These are phyloP conservation scores for Malus hybrid DNA, from an alignment of 331 rosid genomes.

Conservation along the genomic window DNA sequence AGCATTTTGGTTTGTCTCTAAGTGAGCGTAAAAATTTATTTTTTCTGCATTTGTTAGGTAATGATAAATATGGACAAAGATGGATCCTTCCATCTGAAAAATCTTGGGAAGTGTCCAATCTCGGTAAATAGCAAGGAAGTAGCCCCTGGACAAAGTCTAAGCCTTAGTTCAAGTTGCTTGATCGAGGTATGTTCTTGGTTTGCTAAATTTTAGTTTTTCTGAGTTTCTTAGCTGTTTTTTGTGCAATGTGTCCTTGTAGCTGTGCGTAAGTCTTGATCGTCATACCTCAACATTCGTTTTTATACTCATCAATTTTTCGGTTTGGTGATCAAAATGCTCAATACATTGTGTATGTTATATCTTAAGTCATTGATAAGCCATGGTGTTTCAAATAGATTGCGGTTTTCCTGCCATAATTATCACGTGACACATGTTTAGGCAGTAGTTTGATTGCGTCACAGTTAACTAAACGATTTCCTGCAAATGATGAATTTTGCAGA, in stretches of 20 bases:
- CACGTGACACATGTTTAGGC: neutral
- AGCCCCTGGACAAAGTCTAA: slow-evolving; percentile 53
- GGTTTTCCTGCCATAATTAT: neutral
- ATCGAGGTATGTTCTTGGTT: slow-evolving; percentile 65
- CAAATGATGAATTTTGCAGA: slow-evolving; percentile 46
- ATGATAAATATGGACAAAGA: slow-evolving; percentile 62
- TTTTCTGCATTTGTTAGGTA: slow-evolving; percentile 44
- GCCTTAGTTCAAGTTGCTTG: slow-evolving; percentile 58
- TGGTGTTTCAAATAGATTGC: neutral
- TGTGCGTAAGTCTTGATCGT: neutral
- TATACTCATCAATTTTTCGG: too few species aligned
- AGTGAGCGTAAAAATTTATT: neutral
- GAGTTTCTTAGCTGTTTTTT: neutral
- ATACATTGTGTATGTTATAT: too few species aligned
- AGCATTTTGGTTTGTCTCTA: neutral
- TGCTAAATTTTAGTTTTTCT: neutral
- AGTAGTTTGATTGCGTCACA: too few species aligned
- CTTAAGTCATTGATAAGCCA: neutral
- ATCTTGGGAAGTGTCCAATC: slow-evolving; percentile 66
- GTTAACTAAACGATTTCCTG: neutral
- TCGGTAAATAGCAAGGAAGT: slow-evolving; percentile 70
- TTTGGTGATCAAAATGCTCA: too few species aligned
- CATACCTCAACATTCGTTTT: neutral
- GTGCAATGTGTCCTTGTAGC: neutral
- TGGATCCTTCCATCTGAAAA: slow-evolving; percentile 68